Evolutionary conservation across 106 monocot species (phyloP).

Genomic region (Chionographis japonica): DNA sequence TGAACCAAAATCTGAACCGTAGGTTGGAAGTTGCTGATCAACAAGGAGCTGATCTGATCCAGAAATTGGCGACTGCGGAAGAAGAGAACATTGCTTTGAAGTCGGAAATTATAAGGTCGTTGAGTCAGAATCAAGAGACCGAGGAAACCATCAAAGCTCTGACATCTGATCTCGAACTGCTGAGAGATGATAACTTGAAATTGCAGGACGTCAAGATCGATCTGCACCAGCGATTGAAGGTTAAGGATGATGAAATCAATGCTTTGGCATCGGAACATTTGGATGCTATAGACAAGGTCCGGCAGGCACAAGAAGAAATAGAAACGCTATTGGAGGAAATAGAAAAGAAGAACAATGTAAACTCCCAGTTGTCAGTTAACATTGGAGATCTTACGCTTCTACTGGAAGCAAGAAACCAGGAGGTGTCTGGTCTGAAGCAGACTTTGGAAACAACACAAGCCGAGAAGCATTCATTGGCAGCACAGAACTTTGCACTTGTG

Average conservation of each 20-base stretch:
- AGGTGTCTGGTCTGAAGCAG: conserved; percentile 20
- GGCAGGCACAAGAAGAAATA: conserved; percentile 17
- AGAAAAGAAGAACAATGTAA: conserved; percentile 15
- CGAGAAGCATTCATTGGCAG: conserved; percentile 10
- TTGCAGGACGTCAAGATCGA: conserved; percentile 15
- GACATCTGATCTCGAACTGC: conserved; percentile 10
- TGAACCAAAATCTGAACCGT: conserved; percentile 29
- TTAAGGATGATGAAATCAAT: conserved; percentile 24
- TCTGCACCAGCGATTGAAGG: conserved; percentile 32
- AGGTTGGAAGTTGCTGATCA: conserved; percentile 18
- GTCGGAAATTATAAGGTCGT: conserved; percentile 17
- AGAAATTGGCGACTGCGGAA: conserved; percentile 19
- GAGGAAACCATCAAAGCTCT: conserved; percentile 26
- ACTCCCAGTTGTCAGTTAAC: conserved; percentile 1
- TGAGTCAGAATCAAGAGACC: conserved; percentile 14
- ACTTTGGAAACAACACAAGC: conserved; percentile 16
- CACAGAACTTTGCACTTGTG: conserved; percentile 15
- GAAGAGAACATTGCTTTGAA: conserved; percentile 29
- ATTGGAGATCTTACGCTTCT: conserved; percentile 17
- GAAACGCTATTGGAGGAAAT: conserved; percentile 23
- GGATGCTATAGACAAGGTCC: conserved; percentile 13
- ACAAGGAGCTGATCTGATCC: conserved; percentile 11
- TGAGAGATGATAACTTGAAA: conserved; percentile 29
- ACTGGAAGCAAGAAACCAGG: conserved; percentile 12
- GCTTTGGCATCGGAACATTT: conserved; percentile 16